Evolutionary conservation across 148 eudicot genomes (phyloP).

Genomic region (Polygonum aviculare): DNA sequence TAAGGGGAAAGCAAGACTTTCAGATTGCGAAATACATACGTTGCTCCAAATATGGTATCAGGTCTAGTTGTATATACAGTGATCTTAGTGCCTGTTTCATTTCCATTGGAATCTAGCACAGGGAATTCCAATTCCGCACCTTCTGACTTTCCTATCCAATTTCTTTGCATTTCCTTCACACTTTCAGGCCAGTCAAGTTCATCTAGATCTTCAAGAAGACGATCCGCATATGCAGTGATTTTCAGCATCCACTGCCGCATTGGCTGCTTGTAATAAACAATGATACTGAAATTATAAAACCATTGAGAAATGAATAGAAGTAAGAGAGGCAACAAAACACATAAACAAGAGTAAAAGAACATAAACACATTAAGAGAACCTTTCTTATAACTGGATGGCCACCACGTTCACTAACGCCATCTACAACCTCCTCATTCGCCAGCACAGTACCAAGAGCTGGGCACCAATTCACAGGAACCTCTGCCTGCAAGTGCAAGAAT

Average conservation of each 20-base stretch:
- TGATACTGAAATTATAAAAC: slow-evolving; percentile 74
- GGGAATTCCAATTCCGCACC: slow-evolving; percentile 84
- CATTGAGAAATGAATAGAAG: slow-evolving; percentile 40
- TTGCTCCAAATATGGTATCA: slow-evolving; percentile 93
- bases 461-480: slow-evolving; percentile 99
- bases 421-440: slow-evolving; percentile 98
- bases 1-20: slow-evolving; percentile 1
- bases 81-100: slow-evolving; percentile 37
- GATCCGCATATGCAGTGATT: slow-evolving; percentile 98
- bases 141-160: slow-evolving; percentile 98
- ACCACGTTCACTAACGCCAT: slow-evolving; percentile 98
- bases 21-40: slow-evolving; percentile 33
- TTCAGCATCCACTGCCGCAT: slow-evolving; percentile 99
- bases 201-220: slow-evolving; percentile 93
- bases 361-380: slow-evolving; percentile 33
- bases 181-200: slow-evolving; percentile 99
- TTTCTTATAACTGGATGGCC: slow-evolving; percentile 98
- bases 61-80: slow-evolving; percentile 91
- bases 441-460: slow-evolving; percentile 98
- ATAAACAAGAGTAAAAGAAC: slow-evolving; percentile 7
- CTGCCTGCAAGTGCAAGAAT: slow-evolving; percentile 43
- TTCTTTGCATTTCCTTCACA: slow-evolving; percentile 96
- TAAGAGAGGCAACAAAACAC: slow-evolving; percentile 24
- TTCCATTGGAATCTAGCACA: slow-evolving; percentile 43
- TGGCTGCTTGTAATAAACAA: slow-evolving; percentile 96